Conservation (phyloP, 2,329 filamentous ascomycete species). For the Madurella mycetomatis region DNA sequence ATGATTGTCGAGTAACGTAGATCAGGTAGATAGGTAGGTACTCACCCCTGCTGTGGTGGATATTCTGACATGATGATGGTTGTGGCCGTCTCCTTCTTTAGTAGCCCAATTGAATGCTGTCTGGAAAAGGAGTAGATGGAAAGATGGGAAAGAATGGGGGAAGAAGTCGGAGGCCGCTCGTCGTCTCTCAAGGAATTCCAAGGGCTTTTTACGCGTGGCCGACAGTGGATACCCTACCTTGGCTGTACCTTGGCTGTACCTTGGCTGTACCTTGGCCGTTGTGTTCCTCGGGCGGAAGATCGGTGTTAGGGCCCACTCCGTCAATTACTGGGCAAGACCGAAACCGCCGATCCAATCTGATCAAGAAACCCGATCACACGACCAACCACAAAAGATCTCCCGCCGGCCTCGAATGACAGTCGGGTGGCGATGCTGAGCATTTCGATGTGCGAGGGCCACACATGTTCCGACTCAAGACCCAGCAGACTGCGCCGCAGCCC, state of each 20-base stretch:
- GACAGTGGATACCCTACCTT: conserved; percentile 1
- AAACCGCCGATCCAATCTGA: too few species aligned
- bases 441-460: too few species aligned
- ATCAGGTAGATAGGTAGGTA: not conserved
- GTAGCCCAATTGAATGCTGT: not conserved
- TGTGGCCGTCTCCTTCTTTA: not conserved
- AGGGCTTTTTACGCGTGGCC: not conserved
- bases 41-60: not conserved
- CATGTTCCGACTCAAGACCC: too few species aligned
- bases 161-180: not conserved
- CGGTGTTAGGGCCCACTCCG: not conserved
- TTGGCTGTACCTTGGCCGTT: too few species aligned
- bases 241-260: not conserved
- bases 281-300: not conserved
- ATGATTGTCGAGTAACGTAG: not conserved
- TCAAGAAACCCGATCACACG: too few species aligned
- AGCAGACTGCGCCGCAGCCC: too few species aligned
- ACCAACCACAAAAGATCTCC: too few species aligned
- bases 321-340: not conserved
- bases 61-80: not conserved
- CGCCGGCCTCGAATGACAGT: too few species aligned
- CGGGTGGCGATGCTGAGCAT: too few species aligned
- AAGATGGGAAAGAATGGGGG: not conserved
- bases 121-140: not conserved
- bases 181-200: not conserved